Evolutionary conservation across 1,284 basidiomycete genomes (phyloP).

Genomic region (Golubevia sp.): DNA sequence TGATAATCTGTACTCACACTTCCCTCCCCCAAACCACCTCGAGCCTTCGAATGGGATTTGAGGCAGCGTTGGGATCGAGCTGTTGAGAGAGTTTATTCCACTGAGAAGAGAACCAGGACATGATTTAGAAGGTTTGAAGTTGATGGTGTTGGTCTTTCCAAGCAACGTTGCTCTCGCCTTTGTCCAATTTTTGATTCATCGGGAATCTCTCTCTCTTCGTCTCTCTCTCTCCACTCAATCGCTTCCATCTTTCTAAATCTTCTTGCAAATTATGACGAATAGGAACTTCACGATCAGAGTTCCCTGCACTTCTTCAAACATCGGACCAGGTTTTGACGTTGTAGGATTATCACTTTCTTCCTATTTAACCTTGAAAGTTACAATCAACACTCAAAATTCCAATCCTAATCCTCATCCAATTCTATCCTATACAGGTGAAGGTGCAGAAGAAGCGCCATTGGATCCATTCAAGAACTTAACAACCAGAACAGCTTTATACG

Average conservation of each 20-base stretch:
- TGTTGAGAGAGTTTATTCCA: conserved; percentile 39
- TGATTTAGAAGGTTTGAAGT: conserved; percentile 6
- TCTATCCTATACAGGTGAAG: conserved; percentile 84
- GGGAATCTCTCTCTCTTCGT: too few relatives aligned
- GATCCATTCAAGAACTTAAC: conserved; percentile 96
- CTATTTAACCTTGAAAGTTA: conserved; percentile 77
- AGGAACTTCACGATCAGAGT: conserved; percentile 72
- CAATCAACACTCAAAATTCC: conserved; percentile 19
- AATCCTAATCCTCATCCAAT: conserved; percentile 63
- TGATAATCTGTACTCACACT: conserved; percentile 18
- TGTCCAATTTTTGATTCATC: too few relatives aligned
- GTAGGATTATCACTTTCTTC: conserved; percentile 94
- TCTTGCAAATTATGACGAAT: too few relatives aligned
- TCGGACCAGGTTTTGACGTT: conserved; percentile 98
- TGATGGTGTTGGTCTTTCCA: too few relatives aligned
- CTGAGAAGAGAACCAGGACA: conserved; percentile 60
- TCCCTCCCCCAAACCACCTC: conserved; percentile 49
- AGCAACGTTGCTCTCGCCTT: too few relatives aligned
- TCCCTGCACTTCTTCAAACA: conserved; percentile 96
- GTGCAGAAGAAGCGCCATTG: conserved; percentile 85
- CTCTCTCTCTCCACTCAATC: too few relatives aligned
- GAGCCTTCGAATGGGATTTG: conserved; percentile 26
- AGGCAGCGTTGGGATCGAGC: conserved; percentile 4
- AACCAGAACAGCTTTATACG: conserved; percentile 96
- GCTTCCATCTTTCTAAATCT: too few relatives aligned